Evolutionary conservation across 768 basidiomycete species (phyloP), one percentile per base, ranked within the genome.

Genomic region (Chiua virens): DNA sequence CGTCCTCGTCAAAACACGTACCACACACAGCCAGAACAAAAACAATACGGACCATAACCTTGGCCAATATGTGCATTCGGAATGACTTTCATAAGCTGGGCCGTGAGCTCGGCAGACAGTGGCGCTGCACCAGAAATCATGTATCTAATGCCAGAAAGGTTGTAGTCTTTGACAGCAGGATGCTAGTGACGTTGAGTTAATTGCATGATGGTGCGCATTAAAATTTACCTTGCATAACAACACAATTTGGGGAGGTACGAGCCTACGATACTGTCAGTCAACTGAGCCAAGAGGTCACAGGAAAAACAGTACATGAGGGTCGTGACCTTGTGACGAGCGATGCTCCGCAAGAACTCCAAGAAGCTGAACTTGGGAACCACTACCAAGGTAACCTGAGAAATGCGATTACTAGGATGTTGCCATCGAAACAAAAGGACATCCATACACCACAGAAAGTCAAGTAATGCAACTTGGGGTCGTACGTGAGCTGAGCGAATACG

Each of bases 241-340:
- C 10, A 87, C 79, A 7, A 83, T 75, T 49, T 85, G 82, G 17
- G 85, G 85, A 17, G 85, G 85, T 30, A 86, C 84, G 20, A 86
- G 64, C 50, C 83, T 85, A 45, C 17, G 40, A 52, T 15, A 36
- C 8, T 5, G 42, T 45, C 32, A 3, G 38, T 52, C 22, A 54
- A 14, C 23, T 2, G 20, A 37, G 22, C 11, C n/a, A 20, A 34
- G 14, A 23, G 5, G 27, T 40, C 25, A 18, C 35, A 35, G 20
- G 13, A 23, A 21, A 34, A 37, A n/a, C 7, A 62, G 52, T 59
- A 85, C 82, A 74, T 75, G 47, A 86, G 61, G 54, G 85, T 79
- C 5, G 73, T 76, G 52, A 87, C 81, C 34, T 71, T 74, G 66
- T 87, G 76, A 18, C 74, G 75, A 27, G 75, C 71, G 28, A 87